Evolutionary conservation across 495 filamentous ascomycete species (phyloP), one percentile per base, ranked within the genome.

Genomic region (Cenococcum geophilum): DNA sequence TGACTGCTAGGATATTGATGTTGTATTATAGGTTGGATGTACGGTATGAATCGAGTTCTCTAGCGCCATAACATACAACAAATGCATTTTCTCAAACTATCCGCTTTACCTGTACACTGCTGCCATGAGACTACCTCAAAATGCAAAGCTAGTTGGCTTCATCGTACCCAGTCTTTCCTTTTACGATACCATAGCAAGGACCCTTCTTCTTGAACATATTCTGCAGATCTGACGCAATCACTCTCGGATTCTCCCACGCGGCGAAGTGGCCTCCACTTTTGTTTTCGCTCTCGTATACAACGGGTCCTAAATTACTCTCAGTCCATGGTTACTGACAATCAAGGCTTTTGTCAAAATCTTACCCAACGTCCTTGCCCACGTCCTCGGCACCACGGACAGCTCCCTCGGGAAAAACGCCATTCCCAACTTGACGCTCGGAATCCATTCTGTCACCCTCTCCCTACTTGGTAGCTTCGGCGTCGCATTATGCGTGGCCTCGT

Each of bases 261-360:
- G 82, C 80, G 70, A 88, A 88, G 70, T 89, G 86, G 0, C 86
- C 85, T 1, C 86, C 85, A 2, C 63, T 60, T 0, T 74, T 66
- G 70, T 86, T 73, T 27, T 75, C 63, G n/a, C 68, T 76, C 68
- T 84, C 80, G 42, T 75, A 79, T 1, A 85, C 81, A 0, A 87
- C 73, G 2, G 74, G 71, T 0, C 85, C 49, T 45, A 18, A 14
- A 45, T 14, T 14, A 45, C 12, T 45, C 40, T 16, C 4, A 45
- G 12, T 14, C 18, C 2, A 8, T 40, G 36, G 36, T 40, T 18
- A 18, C 4, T 45, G 1, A 16, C 40, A 45, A 45, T 16, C 4
- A 4, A 4, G 11, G 11, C 18, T 18, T 45, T 16, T 4, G 3
- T 45, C 18, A 2, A 4, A 45, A 18, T 14, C 40, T 14, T 45